Percentiles rank a stretch among this genome's conserved stretches.
These are phyloP conservation scores for Pleurotus platypus DNA, from an alignment of 768 basidiomycete species.

Conservation along the genomic window DNA sequence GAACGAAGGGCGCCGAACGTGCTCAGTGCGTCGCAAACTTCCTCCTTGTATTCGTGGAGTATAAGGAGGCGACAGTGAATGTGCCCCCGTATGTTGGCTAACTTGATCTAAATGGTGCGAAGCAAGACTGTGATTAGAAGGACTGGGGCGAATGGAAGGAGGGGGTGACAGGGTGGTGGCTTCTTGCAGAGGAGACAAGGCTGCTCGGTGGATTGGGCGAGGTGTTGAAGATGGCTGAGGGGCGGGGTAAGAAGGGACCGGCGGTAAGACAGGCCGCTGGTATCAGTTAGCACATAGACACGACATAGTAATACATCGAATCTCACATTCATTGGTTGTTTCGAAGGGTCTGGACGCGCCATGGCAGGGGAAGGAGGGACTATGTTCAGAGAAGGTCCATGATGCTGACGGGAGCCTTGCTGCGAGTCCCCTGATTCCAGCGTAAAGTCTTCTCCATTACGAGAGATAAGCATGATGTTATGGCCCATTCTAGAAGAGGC, in stretches of 20 bases:
- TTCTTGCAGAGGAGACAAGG: background rate
- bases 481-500: conserved; percentile 7
- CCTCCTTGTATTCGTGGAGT: background rate
- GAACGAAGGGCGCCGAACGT: background rate
- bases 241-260: conserved; percentile 1
- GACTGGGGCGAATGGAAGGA: conserved; percentile 1
- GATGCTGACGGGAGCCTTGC: background rate
- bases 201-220: background rate
- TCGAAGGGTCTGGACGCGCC: conserved; percentile 8
- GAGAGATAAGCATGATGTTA: conserved; percentile 16
- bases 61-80: background rate
- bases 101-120: background rate
- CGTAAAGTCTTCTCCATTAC: conserved; percentile 12
- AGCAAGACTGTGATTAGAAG: background rate
- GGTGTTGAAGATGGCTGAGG: background rate
- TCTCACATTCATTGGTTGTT: background rate
- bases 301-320: background rate
- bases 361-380: conserved; percentile 19
- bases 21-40: background rate
- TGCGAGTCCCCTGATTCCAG: conserved; percentile 14
- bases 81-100: background rate
- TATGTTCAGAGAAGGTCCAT: conserved; percentile 13
- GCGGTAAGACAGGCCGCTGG: conserved; percentile 1
- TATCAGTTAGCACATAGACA: background rate
- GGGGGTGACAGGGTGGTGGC: conserved; percentile 1